These are phyloP conservation scores for Apiotrichum domesticum DNA, from an alignment of 1,284 basidiomycete species.

Conservation along the genomic window DNA sequence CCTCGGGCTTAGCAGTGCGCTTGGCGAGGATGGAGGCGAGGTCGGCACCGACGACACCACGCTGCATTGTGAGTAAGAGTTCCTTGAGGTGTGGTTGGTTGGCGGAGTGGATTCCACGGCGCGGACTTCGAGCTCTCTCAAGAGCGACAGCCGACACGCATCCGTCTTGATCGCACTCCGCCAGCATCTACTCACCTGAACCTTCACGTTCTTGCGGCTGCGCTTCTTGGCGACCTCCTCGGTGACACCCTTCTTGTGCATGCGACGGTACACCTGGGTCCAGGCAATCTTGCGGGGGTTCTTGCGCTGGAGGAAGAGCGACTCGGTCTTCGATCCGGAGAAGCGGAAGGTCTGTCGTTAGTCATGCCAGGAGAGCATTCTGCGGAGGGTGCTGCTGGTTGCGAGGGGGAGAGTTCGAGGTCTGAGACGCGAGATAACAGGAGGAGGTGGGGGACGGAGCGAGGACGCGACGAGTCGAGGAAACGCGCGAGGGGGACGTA, in stretches of 20 bases:
- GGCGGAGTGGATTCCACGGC: too few relatives aligned
- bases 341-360: slow-evolving; percentile 79
- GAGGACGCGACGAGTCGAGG: too few relatives aligned
- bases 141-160: too few relatives aligned
- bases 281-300: slow-evolving; percentile 99
- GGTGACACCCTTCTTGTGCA: slow-evolving; percentile 99
- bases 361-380: background rate
- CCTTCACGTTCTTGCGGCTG: slow-evolving; percentile 92
- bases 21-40: slow-evolving; percentile 82
- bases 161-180: too few relatives aligned
- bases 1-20: slow-evolving; percentile 83
- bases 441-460: too few relatives aligned
- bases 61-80: slow-evolving; percentile 51
- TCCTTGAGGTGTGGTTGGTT: too few relatives aligned
- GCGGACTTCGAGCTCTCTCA: too few relatives aligned
- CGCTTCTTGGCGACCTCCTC: slow-evolving; percentile 99
- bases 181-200: slow-evolving; percentile 49
- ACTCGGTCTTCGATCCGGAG: slow-evolving; percentile 80
- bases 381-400: background rate
- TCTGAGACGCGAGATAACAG: background rate
- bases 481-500: too few relatives aligned
- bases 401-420: background rate
- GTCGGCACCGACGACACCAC: slow-evolving; percentile 96
- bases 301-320: slow-evolving; percentile 98
- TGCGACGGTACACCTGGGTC: slow-evolving; percentile 91